A percentile compares a stretch with the other conserved stretches of the same genome.
Evolutionary conservation across 768 basidiomycete genomes (phyloP).

Genomic region (Podaxis pistillaris): DNA sequence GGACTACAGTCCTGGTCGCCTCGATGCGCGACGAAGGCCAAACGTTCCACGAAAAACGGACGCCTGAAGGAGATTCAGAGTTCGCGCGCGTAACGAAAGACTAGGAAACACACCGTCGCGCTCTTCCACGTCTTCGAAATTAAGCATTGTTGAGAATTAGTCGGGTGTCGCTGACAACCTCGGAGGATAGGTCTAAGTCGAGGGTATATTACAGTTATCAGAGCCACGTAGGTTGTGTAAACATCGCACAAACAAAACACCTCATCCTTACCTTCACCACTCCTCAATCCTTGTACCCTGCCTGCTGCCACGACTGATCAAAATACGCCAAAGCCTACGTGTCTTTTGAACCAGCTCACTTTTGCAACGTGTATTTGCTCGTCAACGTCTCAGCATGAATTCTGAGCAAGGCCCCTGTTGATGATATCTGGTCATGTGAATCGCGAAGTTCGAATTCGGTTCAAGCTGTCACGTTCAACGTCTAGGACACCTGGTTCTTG

Average conservation of each 20-base stretch:
- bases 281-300: neutral
- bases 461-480: too few species aligned
- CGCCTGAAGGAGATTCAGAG: constrained; percentile 48
- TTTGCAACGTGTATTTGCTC: neutral
- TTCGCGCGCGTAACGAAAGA: neutral
- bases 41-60: constrained; percentile 97
- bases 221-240: constrained; percentile 34
- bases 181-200: constrained; percentile 14
- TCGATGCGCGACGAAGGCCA: constrained; percentile 99
- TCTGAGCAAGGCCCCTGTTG: neutral
- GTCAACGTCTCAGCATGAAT: neutral
- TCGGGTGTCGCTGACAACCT: constrained; percentile 41
- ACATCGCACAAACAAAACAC: constrained; percentile 25
- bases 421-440: neutral
- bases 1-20: constrained; percentile 95
- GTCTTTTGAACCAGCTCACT: neutral
- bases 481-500: neutral
- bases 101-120: constrained; percentile 71
- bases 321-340: neutral
- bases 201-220: neutral
- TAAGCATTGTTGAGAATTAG: constrained; percentile 51
- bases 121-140: constrained; percentile 97
- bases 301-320: neutral
- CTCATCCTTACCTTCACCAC: neutral
- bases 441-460: too few species aligned